Evolutionary conservation across 2,329 filamentous ascomycete genomes (phyloP).

Genomic region (Ceratocystis papillata): DNA sequence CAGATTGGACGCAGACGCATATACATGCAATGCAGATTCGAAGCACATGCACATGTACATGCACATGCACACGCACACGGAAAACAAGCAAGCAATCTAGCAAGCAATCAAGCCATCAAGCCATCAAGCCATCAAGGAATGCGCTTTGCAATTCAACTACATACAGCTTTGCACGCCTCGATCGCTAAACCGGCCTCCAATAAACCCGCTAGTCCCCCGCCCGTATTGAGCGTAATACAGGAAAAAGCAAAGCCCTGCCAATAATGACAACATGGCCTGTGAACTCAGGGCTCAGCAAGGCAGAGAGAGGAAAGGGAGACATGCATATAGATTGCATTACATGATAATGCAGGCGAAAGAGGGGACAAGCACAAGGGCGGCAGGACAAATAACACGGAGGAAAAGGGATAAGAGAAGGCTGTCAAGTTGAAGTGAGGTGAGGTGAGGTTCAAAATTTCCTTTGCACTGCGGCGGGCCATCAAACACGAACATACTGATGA

Average conservation of each 20-base stretch:
- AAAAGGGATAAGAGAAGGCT: neutral
- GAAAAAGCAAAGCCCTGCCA: neutral
- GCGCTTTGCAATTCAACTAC: no score
- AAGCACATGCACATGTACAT: neutral
- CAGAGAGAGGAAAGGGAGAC: neutral
- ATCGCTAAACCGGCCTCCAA: no score
- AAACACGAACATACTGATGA: neutral
- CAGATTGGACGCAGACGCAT: neutral
- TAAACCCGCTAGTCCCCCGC: neutral
- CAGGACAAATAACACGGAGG: neutral
- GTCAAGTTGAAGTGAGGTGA: neutral
- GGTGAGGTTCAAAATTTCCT: neutral
- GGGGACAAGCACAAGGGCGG: neutral
- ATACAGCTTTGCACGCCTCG: no score
- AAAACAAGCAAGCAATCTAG: neutral
- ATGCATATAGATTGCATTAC: constrained; percentile 6
- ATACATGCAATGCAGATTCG: neutral
- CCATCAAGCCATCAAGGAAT: no score
- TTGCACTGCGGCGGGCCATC: neutral
- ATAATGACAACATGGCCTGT: constrained; percentile 4
- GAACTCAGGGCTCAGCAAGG: constrained; percentile 5
- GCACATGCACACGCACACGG: neutral
- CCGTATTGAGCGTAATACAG: neutral
- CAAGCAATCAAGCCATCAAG: no score
- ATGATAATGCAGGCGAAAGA: neutral